These are phyloP conservation scores for Micractinium conductrix DNA, from an alignment of 139 green algal species.

Conservation along the genomic window DNA sequence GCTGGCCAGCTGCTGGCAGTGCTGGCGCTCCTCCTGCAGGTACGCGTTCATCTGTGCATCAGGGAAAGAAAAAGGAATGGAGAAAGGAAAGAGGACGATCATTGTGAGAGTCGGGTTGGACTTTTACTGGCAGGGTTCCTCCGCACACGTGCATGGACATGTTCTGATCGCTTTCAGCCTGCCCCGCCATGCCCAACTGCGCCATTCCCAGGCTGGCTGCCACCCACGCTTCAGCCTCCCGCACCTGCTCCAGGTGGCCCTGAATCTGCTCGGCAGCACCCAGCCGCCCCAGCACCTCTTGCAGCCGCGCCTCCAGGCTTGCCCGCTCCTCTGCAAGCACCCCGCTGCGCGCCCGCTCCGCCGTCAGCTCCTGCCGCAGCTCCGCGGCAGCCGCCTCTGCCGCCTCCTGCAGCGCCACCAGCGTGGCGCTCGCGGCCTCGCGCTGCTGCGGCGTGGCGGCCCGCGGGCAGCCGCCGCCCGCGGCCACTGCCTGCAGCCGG, in stretches of 20 bases:
- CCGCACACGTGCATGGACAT: too few relatives aligned
- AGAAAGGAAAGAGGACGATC: too few relatives aligned
- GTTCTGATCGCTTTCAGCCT: too few relatives aligned
- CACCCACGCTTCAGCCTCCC: too few relatives aligned
- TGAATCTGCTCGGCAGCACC: constrained; percentile 26
- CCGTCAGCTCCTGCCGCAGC: constrained; percentile 13
- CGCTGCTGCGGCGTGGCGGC: constrained; percentile 13
- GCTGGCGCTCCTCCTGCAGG: constrained; percentile 33
- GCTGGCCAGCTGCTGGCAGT: constrained; percentile 4
- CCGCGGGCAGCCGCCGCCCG: constrained; percentile 4
- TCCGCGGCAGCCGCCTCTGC: neutral
- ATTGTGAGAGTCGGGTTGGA: too few relatives aligned
- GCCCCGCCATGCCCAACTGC: too few relatives aligned
- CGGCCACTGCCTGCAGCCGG: neutral
- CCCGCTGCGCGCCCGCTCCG: neutral
- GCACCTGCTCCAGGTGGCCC: constrained; percentile 23
- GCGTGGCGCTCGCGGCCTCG: neutral
- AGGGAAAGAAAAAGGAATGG: too few relatives aligned
- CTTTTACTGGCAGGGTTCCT: too few relatives aligned
- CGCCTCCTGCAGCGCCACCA: constrained; percentile 17
- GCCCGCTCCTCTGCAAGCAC: neutral
- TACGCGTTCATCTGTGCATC: constrained; percentile 18
- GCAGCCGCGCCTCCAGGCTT: constrained; percentile 10
- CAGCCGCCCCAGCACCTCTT: constrained; percentile 18
- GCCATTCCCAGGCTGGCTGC: too few relatives aligned